Percentiles rank a stretch among this genome's conserved stretches.
These are phyloP conservation scores for Schwanniomyces vanrijiae DNA, from an alignment of 805 yeast genomes.

Conservation along the genomic window DNA sequence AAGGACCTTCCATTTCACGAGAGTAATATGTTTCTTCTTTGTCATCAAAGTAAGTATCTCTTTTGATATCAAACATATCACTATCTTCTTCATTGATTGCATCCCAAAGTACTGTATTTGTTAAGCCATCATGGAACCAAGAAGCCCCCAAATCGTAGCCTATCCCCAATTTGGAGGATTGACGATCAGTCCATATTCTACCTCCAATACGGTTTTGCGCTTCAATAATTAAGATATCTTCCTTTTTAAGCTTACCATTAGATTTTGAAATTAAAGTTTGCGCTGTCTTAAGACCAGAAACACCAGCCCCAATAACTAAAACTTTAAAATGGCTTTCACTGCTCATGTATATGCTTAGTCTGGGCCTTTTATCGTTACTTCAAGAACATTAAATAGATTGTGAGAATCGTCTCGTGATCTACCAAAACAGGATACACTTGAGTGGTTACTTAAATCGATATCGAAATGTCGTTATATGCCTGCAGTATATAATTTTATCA, in stretches of 20 bases:
- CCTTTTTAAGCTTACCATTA: slow-evolving; percentile 22
- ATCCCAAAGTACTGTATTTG: slow-evolving; percentile 56
- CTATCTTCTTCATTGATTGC: slow-evolving; percentile 12
- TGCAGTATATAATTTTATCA: not conserved
- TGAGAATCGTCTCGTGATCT: not conserved
- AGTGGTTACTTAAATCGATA: too few species aligned
- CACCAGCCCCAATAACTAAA: slow-evolving; percentile 76
- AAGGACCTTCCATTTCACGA: slow-evolving; percentile 27
- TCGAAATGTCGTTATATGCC: not conserved
- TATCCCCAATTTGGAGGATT: slow-evolving; percentile 28
- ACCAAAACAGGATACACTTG: not conserved
- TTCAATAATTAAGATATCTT: slow-evolving; percentile 58
- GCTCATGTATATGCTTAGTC: not conserved
- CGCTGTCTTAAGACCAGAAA: slow-evolving; percentile 76
- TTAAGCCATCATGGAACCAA: slow-evolving; percentile 85
- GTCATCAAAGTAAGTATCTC: slow-evolving; percentile 52
- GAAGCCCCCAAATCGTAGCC: slow-evolving; percentile 82
- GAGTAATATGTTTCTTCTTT: slow-evolving; percentile 26
- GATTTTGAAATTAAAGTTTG: slow-evolving; percentile 20
- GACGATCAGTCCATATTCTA: slow-evolving; percentile 49
- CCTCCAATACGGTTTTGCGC: slow-evolving; percentile 74
- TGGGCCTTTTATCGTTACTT: not conserved
- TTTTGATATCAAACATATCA: slow-evolving; percentile 13
- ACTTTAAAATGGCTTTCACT: slow-evolving; percentile 28
- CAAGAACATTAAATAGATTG: not conserved